Conservation (phyloP, 2,329 filamentous ascomycete genomes). For the Fusarium protoensiforme region DNA sequence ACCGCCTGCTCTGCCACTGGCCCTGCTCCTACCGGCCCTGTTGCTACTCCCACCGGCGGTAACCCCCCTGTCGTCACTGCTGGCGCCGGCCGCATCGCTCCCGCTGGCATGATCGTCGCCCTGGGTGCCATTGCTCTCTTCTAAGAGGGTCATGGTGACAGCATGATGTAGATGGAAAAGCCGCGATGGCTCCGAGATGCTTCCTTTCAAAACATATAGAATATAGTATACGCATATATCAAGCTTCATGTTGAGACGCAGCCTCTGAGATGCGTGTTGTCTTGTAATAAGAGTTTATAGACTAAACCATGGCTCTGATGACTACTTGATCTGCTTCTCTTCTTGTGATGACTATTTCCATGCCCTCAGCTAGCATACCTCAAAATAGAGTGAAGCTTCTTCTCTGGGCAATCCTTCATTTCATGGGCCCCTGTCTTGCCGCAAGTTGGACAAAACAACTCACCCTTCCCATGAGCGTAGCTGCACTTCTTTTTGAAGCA, state of each 20-base stretch:
- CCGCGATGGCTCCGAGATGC: not conserved
- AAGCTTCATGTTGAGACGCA: not conserved
- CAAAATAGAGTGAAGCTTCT: not conserved
- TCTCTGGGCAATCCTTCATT: not conserved
- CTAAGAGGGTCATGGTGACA: slow-evolving; percentile 19
- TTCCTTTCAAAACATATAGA: not conserved
- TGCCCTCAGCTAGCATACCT: not conserved
- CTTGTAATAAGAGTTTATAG: not conserved
- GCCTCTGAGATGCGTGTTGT: not conserved
- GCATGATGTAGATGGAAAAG: not conserved
- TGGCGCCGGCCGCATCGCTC: slow-evolving; percentile 34
- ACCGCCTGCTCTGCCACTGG: slow-evolving; percentile 58
- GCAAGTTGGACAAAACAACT: not conserved
- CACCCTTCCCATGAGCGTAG: not conserved
- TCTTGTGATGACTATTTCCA: not conserved
- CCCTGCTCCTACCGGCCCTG: not conserved
- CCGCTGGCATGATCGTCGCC: slow-evolving; percentile 37
- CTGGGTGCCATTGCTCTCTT: slow-evolving; percentile 42
- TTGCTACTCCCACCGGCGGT: not conserved
- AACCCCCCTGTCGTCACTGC: slow-evolving; percentile 19
- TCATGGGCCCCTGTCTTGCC: not conserved
- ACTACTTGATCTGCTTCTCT: not conserved
- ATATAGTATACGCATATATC: not conserved
- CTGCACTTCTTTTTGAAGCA: not conserved
- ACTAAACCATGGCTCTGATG: not conserved